A percentile compares a stretch with the other conserved stretches of the same genome.
phyloP scores from a whole-genome alignment of 2,329 filamentous ascomycete genomes.

The Acrocalymma vagum region DNA sequence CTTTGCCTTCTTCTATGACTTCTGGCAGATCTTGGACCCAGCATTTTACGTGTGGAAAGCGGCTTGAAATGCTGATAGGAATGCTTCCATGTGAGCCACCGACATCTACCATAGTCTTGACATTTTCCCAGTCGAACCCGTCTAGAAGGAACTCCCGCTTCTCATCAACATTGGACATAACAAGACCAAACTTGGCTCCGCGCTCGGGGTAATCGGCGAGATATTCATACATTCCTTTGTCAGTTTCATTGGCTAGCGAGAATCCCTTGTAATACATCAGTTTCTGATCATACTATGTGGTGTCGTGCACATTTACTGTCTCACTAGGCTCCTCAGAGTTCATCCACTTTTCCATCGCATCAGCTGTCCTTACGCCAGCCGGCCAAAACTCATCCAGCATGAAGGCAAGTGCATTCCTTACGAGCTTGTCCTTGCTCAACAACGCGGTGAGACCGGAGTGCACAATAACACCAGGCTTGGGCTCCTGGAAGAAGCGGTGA shows the following conservation, averaged over 20 bases:
- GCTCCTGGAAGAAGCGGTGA: slow-evolving; percentile 21
- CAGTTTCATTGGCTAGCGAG: slow-evolving; percentile 14
- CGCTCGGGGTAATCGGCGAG: slow-evolving; percentile 6
- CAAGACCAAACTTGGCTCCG: slow-evolving; percentile 12
- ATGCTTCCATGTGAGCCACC: slow-evolving; percentile 21
- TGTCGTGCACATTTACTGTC: slow-evolving; percentile 5
- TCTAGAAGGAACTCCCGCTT: slow-evolving; percentile 7
- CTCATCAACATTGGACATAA: slow-evolving; percentile 11
- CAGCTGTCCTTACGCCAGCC: slow-evolving; percentile 17
- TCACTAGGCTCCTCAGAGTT: slow-evolving; percentile 19
- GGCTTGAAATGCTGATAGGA: slow-evolving; percentile 11
- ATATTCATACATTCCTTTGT: slow-evolving; percentile 13
- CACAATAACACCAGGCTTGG: slow-evolving; percentile 10
- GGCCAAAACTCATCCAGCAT: slow-evolving; percentile 19
- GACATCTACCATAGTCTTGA: slow-evolving; percentile 18
- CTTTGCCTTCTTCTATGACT: slow-evolving; percentile 4
- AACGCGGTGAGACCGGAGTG: slow-evolving; percentile 21
- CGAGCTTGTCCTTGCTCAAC: slow-evolving; percentile 7
- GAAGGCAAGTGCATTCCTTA: slow-evolving; percentile 14
- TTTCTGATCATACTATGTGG: neutral
- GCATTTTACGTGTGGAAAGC: slow-evolving; percentile 17
- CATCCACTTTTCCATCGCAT: slow-evolving; percentile 22
- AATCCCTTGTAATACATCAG: slow-evolving; percentile 14
- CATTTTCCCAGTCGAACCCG: slow-evolving; percentile 11
- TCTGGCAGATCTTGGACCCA: slow-evolving; percentile 22